phyloP scores from a whole-genome alignment of 2,329 filamentous ascomycete species.

The Cordyceps militaris region DNA sequence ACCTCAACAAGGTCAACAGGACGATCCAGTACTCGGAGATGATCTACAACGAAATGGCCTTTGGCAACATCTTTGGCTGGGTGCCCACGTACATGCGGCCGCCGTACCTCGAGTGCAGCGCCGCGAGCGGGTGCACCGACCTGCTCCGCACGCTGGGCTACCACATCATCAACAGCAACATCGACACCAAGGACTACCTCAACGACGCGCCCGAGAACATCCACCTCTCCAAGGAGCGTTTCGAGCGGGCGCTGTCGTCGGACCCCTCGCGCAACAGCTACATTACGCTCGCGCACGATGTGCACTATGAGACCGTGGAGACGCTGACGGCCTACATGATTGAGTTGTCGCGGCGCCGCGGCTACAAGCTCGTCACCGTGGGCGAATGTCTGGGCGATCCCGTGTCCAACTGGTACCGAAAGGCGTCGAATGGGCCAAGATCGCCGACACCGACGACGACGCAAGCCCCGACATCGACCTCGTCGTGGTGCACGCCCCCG shows the following conservation, averaged over 20 bases:
- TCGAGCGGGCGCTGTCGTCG: slow-evolving; percentile 29
- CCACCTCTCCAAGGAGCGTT: slow-evolving; percentile 35
- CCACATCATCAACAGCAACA: slow-evolving; percentile 48
- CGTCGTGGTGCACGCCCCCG: slow-evolving; percentile 15
- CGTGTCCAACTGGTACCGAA: slow-evolving; percentile 45
- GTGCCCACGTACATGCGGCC: slow-evolving; percentile 38
- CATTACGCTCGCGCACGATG: slow-evolving; percentile 48
- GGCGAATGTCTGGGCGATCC: slow-evolving; percentile 52
- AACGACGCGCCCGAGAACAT: slow-evolving; percentile 44
- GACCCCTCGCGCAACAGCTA: slow-evolving; percentile 28
- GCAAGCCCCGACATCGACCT: slow-evolving; percentile 14
- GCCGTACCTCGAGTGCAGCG: slow-evolving; percentile 37
- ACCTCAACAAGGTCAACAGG: slow-evolving; percentile 31
- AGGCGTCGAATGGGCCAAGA: slow-evolving; percentile 15
- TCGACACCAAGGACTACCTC: slow-evolving; percentile 56
- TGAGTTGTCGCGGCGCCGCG: slow-evolving; percentile 30
- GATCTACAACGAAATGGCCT: slow-evolving; percentile 37
- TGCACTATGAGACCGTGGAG: slow-evolving; percentile 39
- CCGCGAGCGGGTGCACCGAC: slow-evolving; percentile 31
- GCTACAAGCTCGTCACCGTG: slow-evolving; percentile 44
- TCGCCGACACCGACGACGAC: slow-evolving; percentile 12
- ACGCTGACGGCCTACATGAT: slow-evolving; percentile 39
- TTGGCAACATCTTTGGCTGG: slow-evolving; percentile 35
- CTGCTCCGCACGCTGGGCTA: slow-evolving; percentile 39
- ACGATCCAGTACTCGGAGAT: slow-evolving; percentile 32